A percentile compares a stretch with the other conserved stretches of the same genome.
phyloP scores from a whole-genome alignment of 2,329 filamentous ascomycete species.

The Nigrograna mackinnonii region DNA sequence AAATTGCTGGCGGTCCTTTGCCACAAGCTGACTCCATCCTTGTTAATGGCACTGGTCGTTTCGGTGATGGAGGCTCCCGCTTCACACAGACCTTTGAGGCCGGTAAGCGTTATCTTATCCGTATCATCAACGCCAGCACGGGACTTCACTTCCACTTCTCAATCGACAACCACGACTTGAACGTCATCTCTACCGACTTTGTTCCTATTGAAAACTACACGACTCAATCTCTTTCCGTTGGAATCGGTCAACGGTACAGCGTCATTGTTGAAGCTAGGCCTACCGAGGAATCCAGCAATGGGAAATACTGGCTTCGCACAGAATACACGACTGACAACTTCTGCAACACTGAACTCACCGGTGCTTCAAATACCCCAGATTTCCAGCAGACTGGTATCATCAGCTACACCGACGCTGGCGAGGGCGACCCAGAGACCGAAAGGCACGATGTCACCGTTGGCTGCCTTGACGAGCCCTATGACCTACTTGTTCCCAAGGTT shows the following conservation, averaged over 20 bases:
- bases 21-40: slow-evolving; percentile 15
- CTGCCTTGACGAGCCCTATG: slow-evolving; percentile 13
- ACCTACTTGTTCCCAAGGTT: slow-evolving; percentile 10
- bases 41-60: slow-evolving; percentile 12
- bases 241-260: slow-evolving; percentile 48
- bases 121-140: slow-evolving; percentile 21
- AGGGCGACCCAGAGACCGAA: slow-evolving; percentile 8
- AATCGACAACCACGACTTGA: slow-evolving; percentile 41
- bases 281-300: slow-evolving; percentile 21
- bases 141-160: slow-evolving; percentile 31
- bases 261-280: slow-evolving; percentile 48
- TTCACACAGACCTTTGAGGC: slow-evolving; percentile 32
- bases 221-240: slow-evolving; percentile 38
- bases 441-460: slow-evolving; percentile 8
- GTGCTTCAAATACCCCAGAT: slow-evolving; percentile 5
- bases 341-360: slow-evolving; percentile 8
- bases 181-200: slow-evolving; percentile 35
- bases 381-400: slow-evolving; percentile 18
- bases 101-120: slow-evolving; percentile 20
- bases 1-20: slow-evolving; percentile 3
- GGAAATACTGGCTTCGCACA: slow-evolving; percentile 49
- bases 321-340: slow-evolving; percentile 9
- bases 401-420: slow-evolving; percentile 14
- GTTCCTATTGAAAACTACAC: slow-evolving; percentile 42
- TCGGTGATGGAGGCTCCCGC: slow-evolving; percentile 8